Evolutionary conservation across 345 rosid species (phyloP), one percentile per base, ranked within the genome.

Genomic region (Salix suchowensis): DNA sequence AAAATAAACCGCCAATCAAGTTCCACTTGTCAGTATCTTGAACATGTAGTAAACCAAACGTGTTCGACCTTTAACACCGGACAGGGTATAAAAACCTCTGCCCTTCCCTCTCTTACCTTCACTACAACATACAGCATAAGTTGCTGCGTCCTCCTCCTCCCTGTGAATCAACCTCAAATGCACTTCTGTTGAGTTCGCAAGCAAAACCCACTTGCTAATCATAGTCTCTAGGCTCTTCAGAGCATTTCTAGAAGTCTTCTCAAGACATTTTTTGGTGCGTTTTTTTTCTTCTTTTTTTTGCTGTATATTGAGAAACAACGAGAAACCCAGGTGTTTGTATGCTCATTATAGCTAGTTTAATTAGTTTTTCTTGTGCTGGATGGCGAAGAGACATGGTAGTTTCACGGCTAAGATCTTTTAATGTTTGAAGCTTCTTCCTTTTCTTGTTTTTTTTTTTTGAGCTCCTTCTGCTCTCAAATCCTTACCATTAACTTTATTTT

Each of bases 181-280:
- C 85, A 61, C 82, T 79, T 88, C 85, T 81, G 37, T 76, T 79
- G 77, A 81, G 84, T 61, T 18, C 12, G 15, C 28, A 23, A 37
- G 14, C 4, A 42, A 67, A 16, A 28, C 70, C 68, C 13, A 12
- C 11, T 32, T 55, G 62, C 3, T 13, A 46, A 13, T 14, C 50
- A 1, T 13, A 46, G 50, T 46, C 18, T 46, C 62, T 8, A 55
- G n/a, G 62, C 62, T 23, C 26, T n/a, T 21, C 11, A 10, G 2
- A 11, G 44, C 44, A 40, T 11, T 11, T 40, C 7, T 40, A 40
- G 44, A 40, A 40, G 44, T 40, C 44, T 10, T 40, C 44, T 40
- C 44, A 10, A 40, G 44, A 10, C 14, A n/a, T n/a, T 55, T 7
- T 54, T 55, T 55, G 62, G 62, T 55, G 62, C n/a, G 62, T 55